Evolutionary conservation across 495 filamentous ascomycete species (phyloP).

Genomic region (Physcia stellaris): DNA sequence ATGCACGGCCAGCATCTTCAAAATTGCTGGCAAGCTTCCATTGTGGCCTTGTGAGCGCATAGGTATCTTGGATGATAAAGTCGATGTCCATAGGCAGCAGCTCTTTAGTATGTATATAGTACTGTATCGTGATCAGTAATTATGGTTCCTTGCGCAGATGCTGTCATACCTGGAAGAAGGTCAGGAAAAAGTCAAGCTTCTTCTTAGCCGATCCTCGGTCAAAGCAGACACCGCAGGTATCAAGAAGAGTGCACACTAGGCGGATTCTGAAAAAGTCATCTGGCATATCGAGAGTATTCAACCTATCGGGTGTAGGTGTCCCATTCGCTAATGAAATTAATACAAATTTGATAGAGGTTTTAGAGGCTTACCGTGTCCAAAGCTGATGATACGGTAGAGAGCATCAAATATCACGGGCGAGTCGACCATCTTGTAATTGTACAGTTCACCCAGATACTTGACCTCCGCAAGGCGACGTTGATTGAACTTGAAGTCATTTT

Average conservation of each 20-base stretch:
- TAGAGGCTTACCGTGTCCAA: constrained; percentile 57
- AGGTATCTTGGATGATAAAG: constrained; percentile 91
- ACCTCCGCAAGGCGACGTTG: constrained; percentile 91
- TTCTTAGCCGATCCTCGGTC: constrained; percentile 87
- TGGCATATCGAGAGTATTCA: constrained; percentile 65
- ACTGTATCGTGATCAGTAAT: constrained; percentile 34
- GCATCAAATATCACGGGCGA: constrained; percentile 92
- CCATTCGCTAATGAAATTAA: constrained; percentile 41
- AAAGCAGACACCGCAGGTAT: constrained; percentile 94
- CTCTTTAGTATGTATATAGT: constrained; percentile 92
- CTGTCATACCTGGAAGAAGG: constrained; percentile 63
- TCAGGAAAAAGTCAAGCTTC: constrained; percentile 96
- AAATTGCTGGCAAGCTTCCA: constrained; percentile 75
- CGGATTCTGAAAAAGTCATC: constrained; percentile 96
- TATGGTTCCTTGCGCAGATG: not conserved
- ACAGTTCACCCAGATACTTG: constrained; percentile 93
- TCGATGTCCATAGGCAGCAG: constrained; percentile 92
- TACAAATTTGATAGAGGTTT: not conserved
- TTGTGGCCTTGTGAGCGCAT: constrained; percentile 66
- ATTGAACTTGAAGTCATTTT: constrained; percentile 96
- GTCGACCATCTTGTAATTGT: constrained; percentile 96
- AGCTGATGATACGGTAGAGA: constrained; percentile 85
- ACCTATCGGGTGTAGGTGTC: constrained; percentile 60
- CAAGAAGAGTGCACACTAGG: constrained; percentile 74
- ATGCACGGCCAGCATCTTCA: constrained; percentile 71